A percentile compares a stretch with the other conserved stretches of the same genome.
Evolutionary conservation across 495 filamentous ascomycete genomes (phyloP).

Genomic region (Talaromyces adpressus): DNA sequence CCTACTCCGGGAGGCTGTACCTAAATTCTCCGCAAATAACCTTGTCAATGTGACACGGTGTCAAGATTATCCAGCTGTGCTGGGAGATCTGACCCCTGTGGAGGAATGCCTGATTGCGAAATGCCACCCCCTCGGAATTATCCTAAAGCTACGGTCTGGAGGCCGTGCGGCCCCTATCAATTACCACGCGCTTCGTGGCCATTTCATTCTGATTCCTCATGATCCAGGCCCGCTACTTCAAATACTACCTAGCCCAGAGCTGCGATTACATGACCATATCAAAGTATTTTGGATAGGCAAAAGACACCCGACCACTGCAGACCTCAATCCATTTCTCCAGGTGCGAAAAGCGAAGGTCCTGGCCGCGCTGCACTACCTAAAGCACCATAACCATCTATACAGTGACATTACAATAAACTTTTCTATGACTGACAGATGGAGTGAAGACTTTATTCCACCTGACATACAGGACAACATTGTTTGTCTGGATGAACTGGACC

Average conservation of each 20-base stretch:
- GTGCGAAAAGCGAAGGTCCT: constrained; percentile 10
- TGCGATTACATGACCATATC: constrained; percentile 1
- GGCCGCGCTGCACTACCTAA: constrained; percentile 10
- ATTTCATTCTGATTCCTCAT: constrained; percentile 13
- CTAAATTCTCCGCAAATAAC: constrained; percentile 9
- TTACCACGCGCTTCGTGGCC: constrained; percentile 10
- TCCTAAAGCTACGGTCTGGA: background rate
- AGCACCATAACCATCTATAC: constrained; percentile 11
- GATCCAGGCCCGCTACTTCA: constrained; percentile 12
- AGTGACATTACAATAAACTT: background rate
- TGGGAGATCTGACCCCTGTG: constrained; percentile 5
- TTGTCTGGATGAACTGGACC: background rate
- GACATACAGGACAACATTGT: background rate
- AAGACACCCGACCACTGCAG: background rate
- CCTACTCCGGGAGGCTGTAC: background rate
- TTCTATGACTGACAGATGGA: background rate
- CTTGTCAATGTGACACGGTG: constrained; percentile 9
- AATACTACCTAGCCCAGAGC: constrained; percentile 8
- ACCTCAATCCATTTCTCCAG: constrained; percentile 3
- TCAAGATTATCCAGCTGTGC: constrained; percentile 8
- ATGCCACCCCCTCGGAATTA: background rate
- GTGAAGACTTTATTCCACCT: background rate
- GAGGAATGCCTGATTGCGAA: background rate
- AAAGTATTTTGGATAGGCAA: constrained; percentile 2
- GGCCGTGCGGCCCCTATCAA: background rate